Evolutionary conservation across 352 stramenopile species (phyloP).

Genomic region (Globisporangium spiculum): DNA sequence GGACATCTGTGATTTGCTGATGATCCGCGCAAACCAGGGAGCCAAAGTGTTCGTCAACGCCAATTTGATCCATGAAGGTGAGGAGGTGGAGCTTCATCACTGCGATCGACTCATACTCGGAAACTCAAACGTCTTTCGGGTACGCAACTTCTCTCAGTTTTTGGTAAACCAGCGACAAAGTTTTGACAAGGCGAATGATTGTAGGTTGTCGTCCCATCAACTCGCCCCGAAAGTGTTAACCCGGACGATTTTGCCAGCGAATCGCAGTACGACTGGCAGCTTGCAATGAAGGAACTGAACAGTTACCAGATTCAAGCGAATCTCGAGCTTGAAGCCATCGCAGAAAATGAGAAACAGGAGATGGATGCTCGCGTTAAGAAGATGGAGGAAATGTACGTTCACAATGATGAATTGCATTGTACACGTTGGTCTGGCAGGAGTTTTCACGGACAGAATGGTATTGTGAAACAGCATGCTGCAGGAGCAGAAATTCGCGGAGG

Average conservation of each 20-base stretch:
- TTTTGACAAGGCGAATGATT: background rate
- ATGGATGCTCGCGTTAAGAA: slow-evolving; percentile 71
- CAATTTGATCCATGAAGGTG: slow-evolving; percentile 33
- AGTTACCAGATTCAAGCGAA: slow-evolving; percentile 61
- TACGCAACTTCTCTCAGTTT: slow-evolving; percentile 8
- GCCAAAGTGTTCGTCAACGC: slow-evolving; percentile 80
- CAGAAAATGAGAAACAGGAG: slow-evolving; percentile 69
- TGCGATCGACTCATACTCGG: slow-evolving; percentile 73
- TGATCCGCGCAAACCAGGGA: slow-evolving; percentile 29
- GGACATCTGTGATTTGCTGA: slow-evolving; percentile 18
- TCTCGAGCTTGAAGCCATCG: slow-evolving; percentile 50
- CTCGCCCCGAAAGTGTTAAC: slow-evolving; percentile 21
- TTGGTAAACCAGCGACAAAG: background rate
- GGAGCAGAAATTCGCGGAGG: slow-evolving; percentile 55
- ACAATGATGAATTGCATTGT: background rate
- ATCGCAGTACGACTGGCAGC: slow-evolving; percentile 69
- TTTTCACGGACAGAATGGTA: background rate
- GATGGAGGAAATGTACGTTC: slow-evolving; percentile 68
- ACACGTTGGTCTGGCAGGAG: background rate
- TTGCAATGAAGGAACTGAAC: slow-evolving; percentile 83
- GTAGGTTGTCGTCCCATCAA: slow-evolving; percentile 57
- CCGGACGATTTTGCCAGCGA: slow-evolving; percentile 38
- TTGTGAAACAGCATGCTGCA: slow-evolving; percentile 38
- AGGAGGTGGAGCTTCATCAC: slow-evolving; percentile 40
- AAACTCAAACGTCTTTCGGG: slow-evolving; percentile 78